Conservation (phyloP, 371 early-diverging fungal species). For the Mortierella sp. region DNA sequence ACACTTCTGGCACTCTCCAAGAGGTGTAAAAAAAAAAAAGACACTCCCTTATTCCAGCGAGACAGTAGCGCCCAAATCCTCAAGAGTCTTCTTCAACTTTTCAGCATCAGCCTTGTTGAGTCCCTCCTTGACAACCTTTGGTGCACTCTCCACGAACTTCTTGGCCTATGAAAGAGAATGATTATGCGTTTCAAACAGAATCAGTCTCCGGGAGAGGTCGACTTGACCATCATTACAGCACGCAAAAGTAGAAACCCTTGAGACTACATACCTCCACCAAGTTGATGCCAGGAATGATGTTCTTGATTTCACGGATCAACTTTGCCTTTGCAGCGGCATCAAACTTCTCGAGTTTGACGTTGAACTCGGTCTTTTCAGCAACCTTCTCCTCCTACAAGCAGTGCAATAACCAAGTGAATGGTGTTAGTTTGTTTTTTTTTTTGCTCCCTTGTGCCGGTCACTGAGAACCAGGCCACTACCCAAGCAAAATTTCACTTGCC, state of each 20-base stretch:
- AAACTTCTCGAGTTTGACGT: constrained; percentile 94
- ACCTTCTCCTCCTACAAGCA: constrained; percentile 76
- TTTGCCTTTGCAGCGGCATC: constrained; percentile 96
- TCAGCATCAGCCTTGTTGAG: constrained; percentile 97
- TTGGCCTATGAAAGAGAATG: constrained; percentile 73
- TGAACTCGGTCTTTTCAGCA: constrained; percentile 93
- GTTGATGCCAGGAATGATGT: constrained; percentile 89
- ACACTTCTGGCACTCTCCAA: no score
- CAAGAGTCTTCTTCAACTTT: constrained; percentile 94
- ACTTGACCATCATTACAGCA: no score
- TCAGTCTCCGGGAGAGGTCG: no score
- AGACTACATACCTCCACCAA: constrained; percentile 85
- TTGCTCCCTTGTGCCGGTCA: no score
- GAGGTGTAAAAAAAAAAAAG: no score
- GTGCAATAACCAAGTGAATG: no score
- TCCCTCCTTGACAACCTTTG: constrained; percentile 93
- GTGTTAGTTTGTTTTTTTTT: no score
- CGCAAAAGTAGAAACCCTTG: not conserved
- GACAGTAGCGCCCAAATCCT: constrained; percentile 94
- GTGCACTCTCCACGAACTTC: constrained; percentile 97
- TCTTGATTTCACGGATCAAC: constrained; percentile 97
- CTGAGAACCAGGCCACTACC: no score
- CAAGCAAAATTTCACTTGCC: no score
- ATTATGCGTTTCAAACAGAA: no score
- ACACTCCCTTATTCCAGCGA: constrained; percentile 78